These are phyloP conservation scores for Plasmodium chabaudi DNA, from an alignment of 169 alveolate genomes.

Conservation along the genomic window DNA sequence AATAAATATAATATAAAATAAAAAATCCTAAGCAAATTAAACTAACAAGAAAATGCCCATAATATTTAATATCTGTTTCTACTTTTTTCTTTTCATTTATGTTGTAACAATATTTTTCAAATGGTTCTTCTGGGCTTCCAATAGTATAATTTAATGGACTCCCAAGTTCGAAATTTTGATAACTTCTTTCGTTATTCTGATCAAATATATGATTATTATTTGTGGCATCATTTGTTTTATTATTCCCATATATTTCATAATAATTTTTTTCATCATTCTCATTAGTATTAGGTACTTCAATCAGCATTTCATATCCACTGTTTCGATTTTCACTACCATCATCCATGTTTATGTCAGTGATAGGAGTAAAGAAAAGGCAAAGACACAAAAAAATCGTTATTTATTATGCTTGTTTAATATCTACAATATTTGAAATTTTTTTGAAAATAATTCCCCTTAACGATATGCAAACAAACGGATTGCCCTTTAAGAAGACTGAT, in stretches of 20 bases:
- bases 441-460: no score
- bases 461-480: no score
- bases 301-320: constrained; percentile 27
- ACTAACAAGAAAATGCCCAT: constrained; percentile 8
- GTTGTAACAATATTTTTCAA: background rate
- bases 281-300: constrained; percentile 3
- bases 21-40: constrained; percentile 6
- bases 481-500: no score
- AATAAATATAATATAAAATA: constrained; percentile 29
- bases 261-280: constrained; percentile 4
- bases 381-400: background rate
- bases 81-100: constrained; percentile 7
- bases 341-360: constrained; percentile 10
- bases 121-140: constrained; percentile 7
- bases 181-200: background rate
- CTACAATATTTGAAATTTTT: no score
- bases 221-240: background rate
- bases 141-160: constrained; percentile 35
- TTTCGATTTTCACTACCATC: background rate
- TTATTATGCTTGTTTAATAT: no score
- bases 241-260: constrained; percentile 23
- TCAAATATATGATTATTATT: background rate
- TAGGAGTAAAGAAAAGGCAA: background rate
- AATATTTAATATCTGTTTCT: constrained; percentile 37
- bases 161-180: constrained; percentile 10